Evolutionary conservation across 305 asterid species (phyloP), one percentile per base, ranked within the genome.

Genomic region (Fraxinus sp.): DNA sequence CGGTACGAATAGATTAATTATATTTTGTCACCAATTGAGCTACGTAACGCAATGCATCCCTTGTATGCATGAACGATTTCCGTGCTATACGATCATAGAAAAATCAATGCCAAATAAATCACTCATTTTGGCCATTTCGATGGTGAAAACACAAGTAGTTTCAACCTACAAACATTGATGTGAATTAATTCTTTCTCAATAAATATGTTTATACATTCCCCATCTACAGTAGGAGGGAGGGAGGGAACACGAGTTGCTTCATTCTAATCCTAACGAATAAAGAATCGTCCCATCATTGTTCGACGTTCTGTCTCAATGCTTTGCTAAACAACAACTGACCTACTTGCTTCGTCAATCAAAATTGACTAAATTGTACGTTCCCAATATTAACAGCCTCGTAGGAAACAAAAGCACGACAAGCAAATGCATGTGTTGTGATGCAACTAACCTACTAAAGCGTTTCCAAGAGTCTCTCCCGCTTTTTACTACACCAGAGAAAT

Each of bases 341-440:
- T 68, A 46, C 72, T 46, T 37, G 39, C 37, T 36, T 24, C 9
- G 36, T 91, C 89, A 92, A 68, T 57, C 85, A 59, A 89, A 76
- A 35, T 74, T 87, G 64, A 89, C 80, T 83, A 87, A 82, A 52
- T 88, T 87, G 62, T 35, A 86, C 7, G 89, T 84, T 84, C 93
- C 95, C 76, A 93, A 73, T 55, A 93, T 77, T 64, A 95, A 79
- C 84, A 94, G 81, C 28, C 90, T 89, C 1, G 95, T 94, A 52
- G 99, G 98, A 74, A 92, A 84, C 89, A 94, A 79, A 37, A 94
- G 85, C 77, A 94, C 91, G 82, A 95, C 94, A 57, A 95, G 91
- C 88, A 94, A 86, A 89, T 93, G 96, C 97, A 92, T 89, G 84
- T 90, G 95, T 77, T 93, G 97, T 1, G 99, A 95, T 7, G 94